phyloP scores from a whole-genome alignment of 805 yeast genomes.

The Sungouiella thailandica region DNA sequence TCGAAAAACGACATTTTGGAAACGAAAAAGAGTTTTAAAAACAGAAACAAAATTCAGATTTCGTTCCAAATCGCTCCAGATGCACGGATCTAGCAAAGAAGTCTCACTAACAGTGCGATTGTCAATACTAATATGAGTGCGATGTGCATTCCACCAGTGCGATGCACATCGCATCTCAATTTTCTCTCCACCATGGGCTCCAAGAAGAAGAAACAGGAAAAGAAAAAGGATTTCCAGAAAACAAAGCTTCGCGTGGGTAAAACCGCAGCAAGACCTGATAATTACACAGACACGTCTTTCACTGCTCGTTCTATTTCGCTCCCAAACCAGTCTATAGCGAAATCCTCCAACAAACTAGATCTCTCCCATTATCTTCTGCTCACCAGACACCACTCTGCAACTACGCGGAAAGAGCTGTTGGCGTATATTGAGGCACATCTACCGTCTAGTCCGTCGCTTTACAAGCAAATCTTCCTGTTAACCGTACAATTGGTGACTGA shows the following conservation, averaged over 20 bases:
- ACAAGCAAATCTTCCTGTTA: slow-evolving; percentile 54
- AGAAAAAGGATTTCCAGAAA: slow-evolving; percentile 70
- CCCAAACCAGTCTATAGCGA: slow-evolving; percentile 39
- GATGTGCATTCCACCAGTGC: too few species aligned
- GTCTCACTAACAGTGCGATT: not conserved
- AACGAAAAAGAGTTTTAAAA: too few species aligned
- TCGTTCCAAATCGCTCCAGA: too few species aligned
- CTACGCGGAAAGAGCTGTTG: slow-evolving; percentile 70
- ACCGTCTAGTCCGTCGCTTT: slow-evolving; percentile 47
- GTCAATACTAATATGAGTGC: too few species aligned
- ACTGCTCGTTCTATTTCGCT: slow-evolving; percentile 55
- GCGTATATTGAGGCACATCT: slow-evolving; percentile 46
- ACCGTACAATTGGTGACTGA: slow-evolving; percentile 65
- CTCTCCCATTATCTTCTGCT: slow-evolving; percentile 59
- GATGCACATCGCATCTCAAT: slow-evolving; percentile 15
- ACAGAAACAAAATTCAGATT: too few species aligned
- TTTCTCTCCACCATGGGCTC: slow-evolving; percentile 32
- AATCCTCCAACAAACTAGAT: slow-evolving; percentile 36
- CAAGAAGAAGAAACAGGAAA: slow-evolving; percentile 54
- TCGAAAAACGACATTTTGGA: too few species aligned
- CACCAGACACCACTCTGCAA: slow-evolving; percentile 66
- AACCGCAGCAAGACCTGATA: slow-evolving; percentile 60
- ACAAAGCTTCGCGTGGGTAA: slow-evolving; percentile 87
- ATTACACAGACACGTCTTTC: slow-evolving; percentile 83
- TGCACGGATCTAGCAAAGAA: too few species aligned